phyloP scores from a whole-genome alignment of 768 basidiomycete genomes.

The Tephrocybe sp. region DNA sequence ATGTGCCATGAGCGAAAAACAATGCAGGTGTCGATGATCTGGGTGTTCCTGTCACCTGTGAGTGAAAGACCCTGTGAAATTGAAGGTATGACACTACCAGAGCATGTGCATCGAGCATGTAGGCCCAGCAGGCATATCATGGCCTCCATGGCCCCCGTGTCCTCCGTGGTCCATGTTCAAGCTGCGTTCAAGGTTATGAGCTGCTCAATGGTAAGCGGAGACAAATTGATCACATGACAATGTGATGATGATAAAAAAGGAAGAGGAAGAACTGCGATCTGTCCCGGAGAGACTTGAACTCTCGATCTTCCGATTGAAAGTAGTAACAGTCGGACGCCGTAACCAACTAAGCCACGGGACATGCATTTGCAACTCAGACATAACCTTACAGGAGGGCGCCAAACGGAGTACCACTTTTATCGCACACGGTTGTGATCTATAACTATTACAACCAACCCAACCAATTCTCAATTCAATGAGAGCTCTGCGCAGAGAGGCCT shows the following conservation, averaged over 20 bases:
- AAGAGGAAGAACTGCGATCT: not conserved
- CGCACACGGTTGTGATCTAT: not conserved
- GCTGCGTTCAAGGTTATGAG: not conserved
- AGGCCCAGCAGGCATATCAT: conserved; percentile 46
- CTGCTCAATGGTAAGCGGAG: not conserved
- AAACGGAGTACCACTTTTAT: no score
- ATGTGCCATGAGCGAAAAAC: conserved; percentile 83
- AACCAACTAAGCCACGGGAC: conserved; percentile 16
- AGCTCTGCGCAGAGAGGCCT: no score
- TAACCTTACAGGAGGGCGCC: no score
- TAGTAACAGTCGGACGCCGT: conserved; percentile 13
- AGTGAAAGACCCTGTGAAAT: not conserved
- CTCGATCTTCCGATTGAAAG: conserved; percentile 5
- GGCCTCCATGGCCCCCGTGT: conserved; percentile 31
- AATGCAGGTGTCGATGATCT: conserved; percentile 77
- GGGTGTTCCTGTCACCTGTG: conserved; percentile 56
- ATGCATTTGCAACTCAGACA: not conserved
- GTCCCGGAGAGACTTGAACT: conserved; percentile 14
- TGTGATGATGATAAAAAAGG: not conserved
- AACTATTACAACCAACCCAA: no score
- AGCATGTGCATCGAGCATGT: conserved; percentile 81
- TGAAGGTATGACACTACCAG: conserved; percentile 40
- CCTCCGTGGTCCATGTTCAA: conserved; percentile 38
- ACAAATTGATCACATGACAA: not conserved
- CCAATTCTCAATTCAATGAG: no score